phyloP scores from a whole-genome alignment of 176 grass and related monocot species.

The Dactylis glomerata region DNA sequence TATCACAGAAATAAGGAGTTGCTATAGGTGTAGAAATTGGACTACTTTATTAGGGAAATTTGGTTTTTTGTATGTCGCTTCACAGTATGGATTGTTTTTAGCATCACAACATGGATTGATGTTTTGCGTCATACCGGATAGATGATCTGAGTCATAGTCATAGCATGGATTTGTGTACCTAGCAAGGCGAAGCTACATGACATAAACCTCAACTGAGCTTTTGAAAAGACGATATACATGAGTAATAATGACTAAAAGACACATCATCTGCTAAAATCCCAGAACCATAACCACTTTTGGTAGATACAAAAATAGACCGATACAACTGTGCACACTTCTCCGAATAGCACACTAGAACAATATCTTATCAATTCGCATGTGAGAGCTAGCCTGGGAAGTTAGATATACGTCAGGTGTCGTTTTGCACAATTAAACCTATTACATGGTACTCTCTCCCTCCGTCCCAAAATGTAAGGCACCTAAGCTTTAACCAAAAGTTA shows the following conservation, averaged over 20 bases:
- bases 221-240: background rate
- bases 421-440: background rate
- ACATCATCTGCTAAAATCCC: background rate
- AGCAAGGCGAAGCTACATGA: background rate
- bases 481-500: too few species aligned
- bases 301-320: background rate
- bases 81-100: background rate
- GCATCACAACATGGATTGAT: background rate
- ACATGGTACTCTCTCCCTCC: too few species aligned
- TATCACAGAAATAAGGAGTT: background rate
- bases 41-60: background rate
- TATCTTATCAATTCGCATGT: background rate
- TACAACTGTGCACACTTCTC: background rate
- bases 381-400: background rate
- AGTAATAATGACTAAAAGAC: background rate
- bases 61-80: background rate
- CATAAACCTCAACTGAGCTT: background rate
- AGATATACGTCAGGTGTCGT: background rate
- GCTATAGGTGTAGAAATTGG: background rate
- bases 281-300: background rate
- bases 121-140: background rate
- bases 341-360: background rate
- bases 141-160: background rate
- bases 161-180: background rate
- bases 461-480: too few species aligned